Percentiles rank a stretch among this genome's conserved stretches.
Conservation (phyloP, 2,329 filamentous ascomycete genomes). For the Phoma sp. region DNA sequence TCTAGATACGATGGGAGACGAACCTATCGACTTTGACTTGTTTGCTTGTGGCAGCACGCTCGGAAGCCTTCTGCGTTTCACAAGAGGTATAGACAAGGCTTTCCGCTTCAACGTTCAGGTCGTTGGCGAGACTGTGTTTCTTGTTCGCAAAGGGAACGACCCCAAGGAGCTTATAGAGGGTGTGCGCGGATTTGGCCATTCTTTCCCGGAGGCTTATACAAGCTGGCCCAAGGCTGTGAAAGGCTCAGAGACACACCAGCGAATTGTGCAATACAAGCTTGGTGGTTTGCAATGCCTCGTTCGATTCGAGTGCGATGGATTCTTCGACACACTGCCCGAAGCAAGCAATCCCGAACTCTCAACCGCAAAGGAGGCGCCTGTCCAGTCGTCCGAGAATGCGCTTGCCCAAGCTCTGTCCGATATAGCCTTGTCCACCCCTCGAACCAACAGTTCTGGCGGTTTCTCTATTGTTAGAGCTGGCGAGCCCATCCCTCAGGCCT, state of each 20-base stretch:
- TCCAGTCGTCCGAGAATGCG: slow-evolving; percentile 1
- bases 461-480: slow-evolving; percentile 32
- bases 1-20: slow-evolving; percentile 33
- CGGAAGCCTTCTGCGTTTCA: slow-evolving; percentile 66
- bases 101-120: slow-evolving; percentile 67
- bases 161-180: slow-evolving; percentile 62
- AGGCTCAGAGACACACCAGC: slow-evolving; percentile 65
- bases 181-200: slow-evolving; percentile 68
- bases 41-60: slow-evolving; percentile 67
- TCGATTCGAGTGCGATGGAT: slow-evolving; percentile 65
- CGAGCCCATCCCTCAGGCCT: slow-evolving; percentile 47
- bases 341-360: slow-evolving; percentile 50
- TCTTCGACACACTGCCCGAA: slow-evolving; percentile 34
- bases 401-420: slow-evolving; percentile 20
- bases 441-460: neutral
- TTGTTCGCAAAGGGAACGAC: slow-evolving; percentile 66
- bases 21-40: slow-evolving; percentile 58
- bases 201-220: slow-evolving; percentile 71
- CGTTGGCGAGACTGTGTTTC: slow-evolving; percentile 64
- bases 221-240: slow-evolving; percentile 63
- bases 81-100: slow-evolving; percentile 50
- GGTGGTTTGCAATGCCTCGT: slow-evolving; percentile 59
- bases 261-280: slow-evolving; percentile 64
- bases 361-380: neutral
- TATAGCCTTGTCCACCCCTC: slow-evolving; percentile 9